Conservation (phyloP, 176 grass and related monocot species). For the Bothriochloa decipiens region DNA sequence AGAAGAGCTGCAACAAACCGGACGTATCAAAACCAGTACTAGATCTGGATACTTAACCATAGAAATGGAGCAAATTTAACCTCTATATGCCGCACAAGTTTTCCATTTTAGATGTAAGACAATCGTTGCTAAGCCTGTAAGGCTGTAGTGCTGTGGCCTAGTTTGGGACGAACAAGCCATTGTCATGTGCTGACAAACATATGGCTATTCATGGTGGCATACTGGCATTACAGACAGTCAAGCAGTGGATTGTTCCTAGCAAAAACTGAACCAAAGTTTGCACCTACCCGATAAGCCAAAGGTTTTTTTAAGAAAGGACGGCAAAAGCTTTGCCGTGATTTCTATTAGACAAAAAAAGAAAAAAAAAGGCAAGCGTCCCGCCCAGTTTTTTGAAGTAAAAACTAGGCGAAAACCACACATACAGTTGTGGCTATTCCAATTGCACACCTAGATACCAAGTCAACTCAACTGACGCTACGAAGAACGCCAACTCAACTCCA, state of each 20-base stretch:
- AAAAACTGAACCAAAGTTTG: neutral
- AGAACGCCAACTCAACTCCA: no score
- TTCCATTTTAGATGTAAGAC: neutral
- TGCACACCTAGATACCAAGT: no score
- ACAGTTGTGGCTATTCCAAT: no score
- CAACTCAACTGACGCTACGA: no score
- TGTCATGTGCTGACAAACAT: neutral
- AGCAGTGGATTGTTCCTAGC: neutral
- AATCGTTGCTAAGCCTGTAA: neutral
- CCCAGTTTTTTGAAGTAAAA: no score
- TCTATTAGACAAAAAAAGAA: no score
- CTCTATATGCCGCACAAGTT: neutral
- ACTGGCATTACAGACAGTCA: neutral
- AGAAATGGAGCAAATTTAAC: conserved; percentile 17
- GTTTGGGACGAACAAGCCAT: conserved; percentile 10
- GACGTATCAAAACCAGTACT: conserved; percentile 3
- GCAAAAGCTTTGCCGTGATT: no score
- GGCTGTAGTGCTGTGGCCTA: neutral
- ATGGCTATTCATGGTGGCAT: neutral
- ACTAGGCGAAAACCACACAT: no score
- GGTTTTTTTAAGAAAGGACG: no score
- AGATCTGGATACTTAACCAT: neutral
- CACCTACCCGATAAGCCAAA: neutral
- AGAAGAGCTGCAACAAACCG: conserved; percentile 70
- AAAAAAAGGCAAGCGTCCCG: no score